A percentile compares a stretch with the other conserved stretches of the same genome.
These are phyloP conservation scores for Suhomyces guaymorum DNA, from an alignment of 1,139 yeast genomes.

Conservation along the genomic window DNA sequence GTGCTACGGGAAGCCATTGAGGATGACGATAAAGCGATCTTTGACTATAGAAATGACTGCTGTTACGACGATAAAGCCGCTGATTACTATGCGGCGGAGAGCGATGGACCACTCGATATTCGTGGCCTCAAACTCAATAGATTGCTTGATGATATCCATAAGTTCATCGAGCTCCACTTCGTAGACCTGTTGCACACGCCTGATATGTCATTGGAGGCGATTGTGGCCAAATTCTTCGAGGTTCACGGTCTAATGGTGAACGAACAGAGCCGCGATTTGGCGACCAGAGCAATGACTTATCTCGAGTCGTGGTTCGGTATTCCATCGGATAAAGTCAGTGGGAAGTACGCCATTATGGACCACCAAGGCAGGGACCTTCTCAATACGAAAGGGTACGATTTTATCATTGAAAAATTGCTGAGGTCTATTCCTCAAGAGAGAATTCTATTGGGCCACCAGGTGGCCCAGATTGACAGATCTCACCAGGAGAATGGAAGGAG, in stretches of 20 bases:
- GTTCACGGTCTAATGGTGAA: constrained; percentile 50
- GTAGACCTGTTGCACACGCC: constrained; percentile 43
- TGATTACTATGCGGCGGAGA: constrained; percentile 50
- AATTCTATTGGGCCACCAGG: constrained; percentile 49
- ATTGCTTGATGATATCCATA: constrained; percentile 59
- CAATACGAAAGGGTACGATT: constrained; percentile 60
- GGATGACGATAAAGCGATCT: constrained; percentile 22
- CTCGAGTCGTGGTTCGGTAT: constrained; percentile 81
- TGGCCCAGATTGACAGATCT: constrained; percentile 43
- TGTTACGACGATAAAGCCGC: constrained; percentile 56
- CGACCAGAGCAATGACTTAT: constrained; percentile 54
- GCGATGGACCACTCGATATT: constrained; percentile 29
- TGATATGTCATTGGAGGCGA: constrained; percentile 54
- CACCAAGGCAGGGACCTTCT: constrained; percentile 76
- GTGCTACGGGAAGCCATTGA: constrained; percentile 39
- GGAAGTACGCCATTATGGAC: constrained; percentile 63
- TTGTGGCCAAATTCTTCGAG: constrained; percentile 47
- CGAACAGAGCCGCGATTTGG: constrained; percentile 49
- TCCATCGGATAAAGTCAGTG: constrained; percentile 64
- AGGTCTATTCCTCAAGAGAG: constrained; percentile 38
- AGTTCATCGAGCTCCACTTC: constrained; percentile 57
- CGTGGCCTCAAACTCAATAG: constrained; percentile 29
- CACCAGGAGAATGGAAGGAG: no score
- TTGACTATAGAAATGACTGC: constrained; percentile 32
- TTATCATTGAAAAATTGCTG: constrained; percentile 48